phyloP scores from a whole-genome alignment of 257 asterid genomes.

The Sherardia arvensis region DNA sequence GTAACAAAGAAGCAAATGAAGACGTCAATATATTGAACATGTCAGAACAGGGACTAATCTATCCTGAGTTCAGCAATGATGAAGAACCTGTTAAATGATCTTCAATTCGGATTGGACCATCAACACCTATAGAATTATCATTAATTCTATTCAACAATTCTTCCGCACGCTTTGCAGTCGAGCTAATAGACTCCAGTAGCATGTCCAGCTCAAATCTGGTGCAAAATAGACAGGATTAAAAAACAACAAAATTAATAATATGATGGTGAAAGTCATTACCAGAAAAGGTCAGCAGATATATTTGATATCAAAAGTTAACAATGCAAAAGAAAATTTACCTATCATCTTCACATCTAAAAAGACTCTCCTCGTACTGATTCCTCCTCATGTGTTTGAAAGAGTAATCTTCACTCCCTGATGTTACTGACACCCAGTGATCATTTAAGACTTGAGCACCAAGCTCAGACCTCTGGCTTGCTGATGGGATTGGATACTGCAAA shows the following conservation, averaged over 20 bases:
- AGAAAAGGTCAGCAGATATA: not conserved
- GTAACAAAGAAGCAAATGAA: constrained; percentile 17
- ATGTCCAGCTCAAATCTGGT: constrained; percentile 94
- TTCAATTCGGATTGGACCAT: constrained; percentile 57
- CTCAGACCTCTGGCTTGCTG: constrained; percentile 87
- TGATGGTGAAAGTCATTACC: not conserved
- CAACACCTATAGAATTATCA: constrained; percentile 49
- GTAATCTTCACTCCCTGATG: constrained; percentile 99
- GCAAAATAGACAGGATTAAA: constrained; percentile 8
- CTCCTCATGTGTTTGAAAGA: constrained; percentile 95
- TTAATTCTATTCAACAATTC: constrained; percentile 55
- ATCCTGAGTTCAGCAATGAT: constrained; percentile 5
- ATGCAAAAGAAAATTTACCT: constrained; percentile 33
- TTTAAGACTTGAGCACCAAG: constrained; percentile 85
- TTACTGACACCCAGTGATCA: constrained; percentile 96
- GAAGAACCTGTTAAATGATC: constrained; percentile 81
- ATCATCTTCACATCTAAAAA: constrained; percentile 97
- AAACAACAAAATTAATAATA: not conserved
- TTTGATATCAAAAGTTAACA: not conserved
- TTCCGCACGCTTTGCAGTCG: constrained; percentile 76
- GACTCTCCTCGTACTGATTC: constrained; percentile 97
- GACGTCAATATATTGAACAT: not conserved
- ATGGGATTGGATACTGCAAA: constrained; percentile 78
- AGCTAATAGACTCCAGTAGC: constrained; percentile 84
- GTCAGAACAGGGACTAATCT: constrained; percentile 1